phyloP scores from a whole-genome alignment of 129 eudicot species.

The Artemisia argyi region DNA sequence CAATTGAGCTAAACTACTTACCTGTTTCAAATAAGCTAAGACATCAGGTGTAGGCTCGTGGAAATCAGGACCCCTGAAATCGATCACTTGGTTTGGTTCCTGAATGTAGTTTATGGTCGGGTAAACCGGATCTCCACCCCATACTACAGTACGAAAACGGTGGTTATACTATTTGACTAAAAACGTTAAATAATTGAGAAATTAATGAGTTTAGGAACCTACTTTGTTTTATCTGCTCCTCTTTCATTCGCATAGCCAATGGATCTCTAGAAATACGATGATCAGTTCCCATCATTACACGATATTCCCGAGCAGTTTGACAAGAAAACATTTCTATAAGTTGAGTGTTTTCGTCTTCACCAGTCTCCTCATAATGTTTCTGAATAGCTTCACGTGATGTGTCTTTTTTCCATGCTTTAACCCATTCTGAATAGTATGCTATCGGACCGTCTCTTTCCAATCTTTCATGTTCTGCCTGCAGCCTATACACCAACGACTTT shows the following conservation, averaged over 20 bases:
- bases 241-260: constrained; percentile 92
- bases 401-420: constrained; percentile 79
- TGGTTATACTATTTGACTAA: background rate
- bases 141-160: constrained; percentile 53
- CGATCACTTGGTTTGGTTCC: constrained; percentile 88
- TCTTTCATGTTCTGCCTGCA: constrained; percentile 71
- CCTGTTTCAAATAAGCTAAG: constrained; percentile 84
- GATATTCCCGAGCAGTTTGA: constrained; percentile 94
- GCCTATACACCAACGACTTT: constrained; percentile 39
- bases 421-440: constrained; percentile 99
- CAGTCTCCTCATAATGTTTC: constrained; percentile 97
- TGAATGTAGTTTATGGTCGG: constrained; percentile 95
- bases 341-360: constrained; percentile 96
- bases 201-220: constrained; percentile 19
- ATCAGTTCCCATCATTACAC: constrained; percentile 97
- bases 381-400: constrained; percentile 93
- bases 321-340: constrained; percentile 82
- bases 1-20: constrained; percentile 28
- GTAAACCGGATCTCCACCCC: constrained; percentile 99
- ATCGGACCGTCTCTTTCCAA: constrained; percentile 74
- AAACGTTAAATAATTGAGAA: background rate
- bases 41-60: constrained; percentile 95
- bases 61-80: constrained; percentile 93
- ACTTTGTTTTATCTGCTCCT: constrained; percentile 93
- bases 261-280: constrained; percentile 82